phyloP scores from a whole-genome alignment of 352 stramenopile genomes.

The Aphanomyces invadans region DNA sequence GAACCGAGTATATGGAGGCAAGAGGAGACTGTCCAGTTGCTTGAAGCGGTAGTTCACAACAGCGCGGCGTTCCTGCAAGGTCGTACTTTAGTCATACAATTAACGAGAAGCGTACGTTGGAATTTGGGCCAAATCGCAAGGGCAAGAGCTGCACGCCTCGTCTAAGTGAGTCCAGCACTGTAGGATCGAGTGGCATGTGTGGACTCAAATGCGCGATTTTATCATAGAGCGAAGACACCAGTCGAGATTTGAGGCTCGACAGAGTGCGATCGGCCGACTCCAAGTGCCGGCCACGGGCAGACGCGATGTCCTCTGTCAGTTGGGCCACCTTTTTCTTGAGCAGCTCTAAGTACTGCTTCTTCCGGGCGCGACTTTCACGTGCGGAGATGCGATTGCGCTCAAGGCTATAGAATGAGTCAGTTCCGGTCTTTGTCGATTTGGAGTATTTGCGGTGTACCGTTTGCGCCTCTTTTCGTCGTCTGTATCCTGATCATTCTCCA shows the following conservation, averaged over 20 bases:
- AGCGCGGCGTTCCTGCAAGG: constrained; percentile 62
- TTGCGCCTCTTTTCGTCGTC: constrained; percentile 22
- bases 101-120: constrained; percentile 55
- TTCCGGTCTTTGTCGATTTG: no score
- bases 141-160: constrained; percentile 70
- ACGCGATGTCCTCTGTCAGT: constrained; percentile 79
- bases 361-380: constrained; percentile 76
- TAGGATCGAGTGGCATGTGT: constrained; percentile 35
- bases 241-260: constrained; percentile 64
- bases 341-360: constrained; percentile 86
- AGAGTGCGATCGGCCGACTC: constrained; percentile 68
- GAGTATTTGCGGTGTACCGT: no score
- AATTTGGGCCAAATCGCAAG: constrained; percentile 78
- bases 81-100: no score
- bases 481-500: constrained; percentile 20
- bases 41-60: constrained; percentile 88
- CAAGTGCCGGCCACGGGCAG: constrained; percentile 65
- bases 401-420: constrained; percentile 30
- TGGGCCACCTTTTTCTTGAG: constrained; percentile 75
- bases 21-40: constrained; percentile 74
- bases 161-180: constrained; percentile 53
- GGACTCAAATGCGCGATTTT: constrained; percentile 53
- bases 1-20: constrained; percentile 82
- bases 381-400: constrained; percentile 81
- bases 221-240: constrained; percentile 56